A percentile compares a stretch with the other conserved stretches of the same genome.
phyloP scores from a whole-genome alignment of 495 filamentous ascomycete species.

The Entonaema liquescens region DNA sequence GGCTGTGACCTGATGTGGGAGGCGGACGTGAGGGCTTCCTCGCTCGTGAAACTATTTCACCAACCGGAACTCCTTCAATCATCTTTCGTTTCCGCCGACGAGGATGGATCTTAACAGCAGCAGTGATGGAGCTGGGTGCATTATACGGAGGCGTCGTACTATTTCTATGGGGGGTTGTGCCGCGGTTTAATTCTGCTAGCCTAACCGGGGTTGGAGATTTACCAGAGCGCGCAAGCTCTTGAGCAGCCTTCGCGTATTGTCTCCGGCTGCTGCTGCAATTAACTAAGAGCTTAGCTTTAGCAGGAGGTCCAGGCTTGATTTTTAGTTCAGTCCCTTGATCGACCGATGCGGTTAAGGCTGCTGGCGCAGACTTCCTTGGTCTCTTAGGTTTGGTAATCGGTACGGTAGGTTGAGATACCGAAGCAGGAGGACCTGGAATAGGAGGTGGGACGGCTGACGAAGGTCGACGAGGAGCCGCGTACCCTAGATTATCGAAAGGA shows the following conservation, averaged over 20 bases:
- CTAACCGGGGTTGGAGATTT: constrained; percentile 29
- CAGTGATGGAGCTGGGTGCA: constrained; percentile 46
- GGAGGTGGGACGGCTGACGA: constrained; percentile 42
- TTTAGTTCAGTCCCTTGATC: constrained; percentile 2
- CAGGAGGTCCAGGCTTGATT: neutral
- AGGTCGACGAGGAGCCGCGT: constrained; percentile 21
- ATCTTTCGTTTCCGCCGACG: constrained; percentile 56
- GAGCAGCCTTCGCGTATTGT: constrained; percentile 36
- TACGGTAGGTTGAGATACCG: constrained; percentile 6
- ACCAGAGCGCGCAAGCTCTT: constrained; percentile 37
- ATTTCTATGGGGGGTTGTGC: constrained; percentile 6
- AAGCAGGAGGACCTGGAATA: constrained; percentile 23
- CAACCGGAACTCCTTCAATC: constrained; percentile 50
- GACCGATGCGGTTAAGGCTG: constrained; percentile 5
- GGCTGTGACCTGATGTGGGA: neutral
- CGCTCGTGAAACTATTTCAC: neutral
- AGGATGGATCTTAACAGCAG: constrained; percentile 49
- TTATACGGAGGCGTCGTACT: constrained; percentile 4
- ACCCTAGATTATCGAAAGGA: constrained; percentile 45
- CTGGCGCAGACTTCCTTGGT: constrained; percentile 44
- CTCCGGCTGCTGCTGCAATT: constrained; percentile 30
- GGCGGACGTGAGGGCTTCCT: constrained; percentile 6
- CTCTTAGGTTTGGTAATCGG: constrained; percentile 39
- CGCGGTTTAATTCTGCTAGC: constrained; percentile 20
- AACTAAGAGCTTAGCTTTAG: constrained; percentile 22